phyloP scores from a whole-genome alignment of 1,139 yeast species.

The Suhomyces maxii region DNA sequence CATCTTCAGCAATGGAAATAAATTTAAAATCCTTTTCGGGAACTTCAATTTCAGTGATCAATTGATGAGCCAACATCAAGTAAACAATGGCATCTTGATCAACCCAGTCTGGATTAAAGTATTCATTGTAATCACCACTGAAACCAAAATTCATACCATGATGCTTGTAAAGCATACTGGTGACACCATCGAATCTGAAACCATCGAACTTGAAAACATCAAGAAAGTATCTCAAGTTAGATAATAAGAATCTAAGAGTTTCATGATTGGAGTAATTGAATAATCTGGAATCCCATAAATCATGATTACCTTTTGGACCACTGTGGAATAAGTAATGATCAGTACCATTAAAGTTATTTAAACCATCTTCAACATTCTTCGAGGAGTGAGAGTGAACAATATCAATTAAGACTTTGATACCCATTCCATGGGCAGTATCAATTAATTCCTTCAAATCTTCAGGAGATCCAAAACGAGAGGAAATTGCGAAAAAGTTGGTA shows the following conservation, averaged over 20 bases:
- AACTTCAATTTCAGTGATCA: slow-evolving; percentile 55
- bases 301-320: slow-evolving; percentile 81
- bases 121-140: slow-evolving; percentile 91
- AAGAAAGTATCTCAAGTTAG: slow-evolving; percentile 83
- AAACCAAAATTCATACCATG: slow-evolving; percentile 91
- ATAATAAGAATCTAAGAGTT: slow-evolving; percentile 79
- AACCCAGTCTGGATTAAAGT: slow-evolving; percentile 76
- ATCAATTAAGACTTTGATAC: slow-evolving; percentile 83
- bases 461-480: slow-evolving; percentile 91
- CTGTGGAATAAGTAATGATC: slow-evolving; percentile 94
- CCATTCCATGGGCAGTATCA: slow-evolving; percentile 88
- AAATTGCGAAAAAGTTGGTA: slow-evolving; percentile 85
- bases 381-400: slow-evolving; percentile 97
- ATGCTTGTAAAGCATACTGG: slow-evolving; percentile 86
- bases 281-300: slow-evolving; percentile 91
- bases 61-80: slow-evolving; percentile 81
- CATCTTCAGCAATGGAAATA: slow-evolving; percentile 92
- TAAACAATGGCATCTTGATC: slow-evolving; percentile 87
- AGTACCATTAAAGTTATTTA: slow-evolving; percentile 92
- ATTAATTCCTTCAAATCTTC: slow-evolving; percentile 89
- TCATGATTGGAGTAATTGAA: slow-evolving; percentile 91
- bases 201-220: slow-evolving; percentile 91
- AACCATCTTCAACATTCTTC: slow-evolving; percentile 90
- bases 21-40: slow-evolving; percentile 45
- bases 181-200: slow-evolving; percentile 94